Evolutionary conservation across 306 rosid genomes (phyloP), one percentile per base, ranked within the genome.

Genomic region (Hippophae gyantsensis): DNA sequence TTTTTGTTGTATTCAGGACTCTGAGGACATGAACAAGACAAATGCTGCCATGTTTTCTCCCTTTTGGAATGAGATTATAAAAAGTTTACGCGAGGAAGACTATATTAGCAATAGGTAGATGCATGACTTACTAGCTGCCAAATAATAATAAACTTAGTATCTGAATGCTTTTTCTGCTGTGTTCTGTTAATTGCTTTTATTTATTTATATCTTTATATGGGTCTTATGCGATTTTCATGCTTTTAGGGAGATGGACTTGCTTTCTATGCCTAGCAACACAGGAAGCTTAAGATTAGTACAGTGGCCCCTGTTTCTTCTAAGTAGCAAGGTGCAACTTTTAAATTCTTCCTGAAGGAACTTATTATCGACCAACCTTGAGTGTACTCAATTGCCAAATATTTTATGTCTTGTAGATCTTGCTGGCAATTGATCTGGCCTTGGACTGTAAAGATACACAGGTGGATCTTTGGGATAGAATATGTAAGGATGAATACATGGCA

Each of bases 281-380:
- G 95, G 96, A 74, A 92, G 88, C 67, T 72, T 92, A 50, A 64
- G 84, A 80, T 77, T 92, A 79, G 98, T 87, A 55, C 98, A 92
- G 62, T 92, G 98, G 98, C 98, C 98, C 71, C 79, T 92, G 76
- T 92, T 92, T 79, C 98, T 92, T 78, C 82, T 92, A 13, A 87
- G 96, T 69, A 87, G 98, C 72, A 92, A 92, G 98, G 98, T 87
- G 69, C 51, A 56, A 56, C 41, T 54, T 51, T 26, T 58, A 48
- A 18, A 47, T 54, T 62, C 64, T 63, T 64, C 52, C 55, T 70
- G 57, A 50, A 54, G 54, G 11, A 11, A 14, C 32, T 52, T 51
- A 23, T 62, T 14, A 38, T 7, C 56, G 55, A 41, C 26, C 50
- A 6, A 43, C 40, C 68, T 54, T 53, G 40, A 60, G 47, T 63